Conservation (phyloP, 345 rosid genomes). For the Eucalyptus globulus region DNA sequence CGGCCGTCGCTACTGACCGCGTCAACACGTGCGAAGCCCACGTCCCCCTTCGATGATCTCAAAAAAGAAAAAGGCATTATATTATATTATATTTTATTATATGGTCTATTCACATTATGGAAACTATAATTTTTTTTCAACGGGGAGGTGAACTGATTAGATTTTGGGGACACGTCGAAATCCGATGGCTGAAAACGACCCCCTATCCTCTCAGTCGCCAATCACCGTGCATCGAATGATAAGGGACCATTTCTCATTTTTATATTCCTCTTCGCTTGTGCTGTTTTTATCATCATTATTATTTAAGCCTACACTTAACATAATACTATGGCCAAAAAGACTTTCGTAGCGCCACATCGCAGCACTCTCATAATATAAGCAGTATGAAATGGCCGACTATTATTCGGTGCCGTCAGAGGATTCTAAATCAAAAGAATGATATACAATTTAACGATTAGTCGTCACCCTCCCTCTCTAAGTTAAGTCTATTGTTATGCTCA, state of each 20-base stretch:
- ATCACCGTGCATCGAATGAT: background rate
- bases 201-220: background rate
- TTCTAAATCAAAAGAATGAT: too few species aligned
- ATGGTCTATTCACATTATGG: background rate
- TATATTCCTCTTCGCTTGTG: background rate
- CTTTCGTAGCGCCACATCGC: background rate
- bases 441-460: background rate
- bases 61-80: too few species aligned
- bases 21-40: background rate
- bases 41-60: background rate
- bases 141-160: background rate
- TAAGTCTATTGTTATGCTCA: background rate
- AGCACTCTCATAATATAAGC: background rate
- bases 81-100: background rate
- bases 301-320: background rate
- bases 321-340: background rate
- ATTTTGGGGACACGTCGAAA: background rate
- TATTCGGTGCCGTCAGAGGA: too few species aligned
- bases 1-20: background rate
- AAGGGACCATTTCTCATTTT: background rate
- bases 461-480: accelerated
- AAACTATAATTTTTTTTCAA: background rate
- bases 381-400: background rate
- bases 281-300: background rate
- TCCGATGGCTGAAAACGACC: background rate